A percentile compares a stretch with the other conserved stretches of the same genome.
Conservation (phyloP, 495 filamentous ascomycete species). For the Cenococcum geophilum region DNA sequence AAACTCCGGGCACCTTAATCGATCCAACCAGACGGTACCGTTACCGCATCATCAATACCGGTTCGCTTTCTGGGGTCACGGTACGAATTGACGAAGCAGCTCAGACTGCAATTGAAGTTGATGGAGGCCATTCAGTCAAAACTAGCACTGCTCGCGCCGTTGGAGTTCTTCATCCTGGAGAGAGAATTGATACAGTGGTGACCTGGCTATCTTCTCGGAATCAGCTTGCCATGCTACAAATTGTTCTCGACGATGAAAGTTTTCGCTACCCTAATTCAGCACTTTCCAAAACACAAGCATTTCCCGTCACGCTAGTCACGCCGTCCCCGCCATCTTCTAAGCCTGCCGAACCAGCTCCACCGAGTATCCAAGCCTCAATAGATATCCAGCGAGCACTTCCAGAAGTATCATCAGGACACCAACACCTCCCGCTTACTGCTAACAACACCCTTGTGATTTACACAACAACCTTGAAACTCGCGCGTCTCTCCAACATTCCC, state of each 20-base stretch:
- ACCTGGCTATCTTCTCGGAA: slow-evolving; percentile 3
- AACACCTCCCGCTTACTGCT: neutral
- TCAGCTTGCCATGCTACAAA: slow-evolving; percentile 5
- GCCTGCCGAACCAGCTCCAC: neutral
- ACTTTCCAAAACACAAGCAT: slow-evolving; percentile 41
- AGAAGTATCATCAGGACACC: neutral
- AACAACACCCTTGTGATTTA: slow-evolving; percentile 46
- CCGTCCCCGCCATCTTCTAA: neutral
- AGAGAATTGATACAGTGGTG: slow-evolving; percentile 46
- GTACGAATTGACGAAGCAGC: slow-evolving; percentile 37
- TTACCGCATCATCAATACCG: slow-evolving; percentile 30
- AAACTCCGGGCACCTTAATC: neutral
- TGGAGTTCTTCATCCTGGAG: slow-evolving; percentile 47
- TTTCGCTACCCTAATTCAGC: slow-evolving; percentile 47
- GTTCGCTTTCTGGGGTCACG: slow-evolving; percentile 40
- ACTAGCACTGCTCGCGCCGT: slow-evolving; percentile 30
- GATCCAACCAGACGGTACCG: neutral
- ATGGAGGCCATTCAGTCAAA: slow-evolving; percentile 41
- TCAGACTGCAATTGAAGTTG: slow-evolving; percentile 40
- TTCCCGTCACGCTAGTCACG: slow-evolving; percentile 33
- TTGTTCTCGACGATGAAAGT: slow-evolving; percentile 45
- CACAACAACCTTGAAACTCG: slow-evolving; percentile 50
- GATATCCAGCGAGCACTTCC: neutral
- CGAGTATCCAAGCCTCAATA: neutral
- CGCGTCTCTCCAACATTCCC: slow-evolving; percentile 55